A percentile compares a stretch with the other conserved stretches of the same genome.
Evolutionary conservation across 2,329 filamentous ascomycete genomes (phyloP).

Genomic region (Aspergillus sp.): DNA sequence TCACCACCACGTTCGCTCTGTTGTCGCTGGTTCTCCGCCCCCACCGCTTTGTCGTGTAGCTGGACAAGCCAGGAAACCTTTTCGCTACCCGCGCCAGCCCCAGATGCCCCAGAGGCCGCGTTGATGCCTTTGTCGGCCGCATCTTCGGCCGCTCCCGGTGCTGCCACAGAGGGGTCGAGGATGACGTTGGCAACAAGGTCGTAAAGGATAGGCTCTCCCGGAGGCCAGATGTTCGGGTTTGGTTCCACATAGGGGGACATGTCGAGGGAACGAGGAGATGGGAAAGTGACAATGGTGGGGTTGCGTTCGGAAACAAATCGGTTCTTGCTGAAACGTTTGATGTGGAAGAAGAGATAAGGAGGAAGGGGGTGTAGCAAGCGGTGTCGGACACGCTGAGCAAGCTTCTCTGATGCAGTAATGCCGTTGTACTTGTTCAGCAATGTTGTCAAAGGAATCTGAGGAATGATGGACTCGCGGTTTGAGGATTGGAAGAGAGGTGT

Average conservation of each 20-base stretch:
- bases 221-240: slow-evolving; percentile 64
- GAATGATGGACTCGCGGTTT: slow-evolving; percentile 91
- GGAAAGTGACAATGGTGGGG: slow-evolving; percentile 96
- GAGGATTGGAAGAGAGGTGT: slow-evolving; percentile 96
- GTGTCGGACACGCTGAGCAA: slow-evolving; percentile 83
- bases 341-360: slow-evolving; percentile 86
- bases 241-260: slow-evolving; percentile 89
- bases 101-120: slow-evolving; percentile 38
- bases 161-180: slow-evolving; percentile 42
- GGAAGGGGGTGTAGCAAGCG: slow-evolving; percentile 85
- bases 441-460: slow-evolving; percentile 65
- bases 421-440: slow-evolving; percentile 94
- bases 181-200: slow-evolving; percentile 93
- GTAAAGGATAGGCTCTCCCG: slow-evolving; percentile 83
- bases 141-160: slow-evolving; percentile 61
- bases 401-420: slow-evolving; percentile 76
- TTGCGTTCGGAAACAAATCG: slow-evolving; percentile 96
- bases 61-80: slow-evolving; percentile 96
- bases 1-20: slow-evolving; percentile 20
- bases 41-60: slow-evolving; percentile 67
- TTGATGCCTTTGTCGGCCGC: slow-evolving; percentile 33
- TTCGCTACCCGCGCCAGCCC: slow-evolving; percentile 83
- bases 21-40: slow-evolving; percentile 30
- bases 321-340: slow-evolving; percentile 95
- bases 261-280: slow-evolving; percentile 75